Evolutionary conservation across 1,284 basidiomycete species (phyloP), one percentile per base, ranked within the genome.

Genomic region (Trichosporon sp.): DNA sequence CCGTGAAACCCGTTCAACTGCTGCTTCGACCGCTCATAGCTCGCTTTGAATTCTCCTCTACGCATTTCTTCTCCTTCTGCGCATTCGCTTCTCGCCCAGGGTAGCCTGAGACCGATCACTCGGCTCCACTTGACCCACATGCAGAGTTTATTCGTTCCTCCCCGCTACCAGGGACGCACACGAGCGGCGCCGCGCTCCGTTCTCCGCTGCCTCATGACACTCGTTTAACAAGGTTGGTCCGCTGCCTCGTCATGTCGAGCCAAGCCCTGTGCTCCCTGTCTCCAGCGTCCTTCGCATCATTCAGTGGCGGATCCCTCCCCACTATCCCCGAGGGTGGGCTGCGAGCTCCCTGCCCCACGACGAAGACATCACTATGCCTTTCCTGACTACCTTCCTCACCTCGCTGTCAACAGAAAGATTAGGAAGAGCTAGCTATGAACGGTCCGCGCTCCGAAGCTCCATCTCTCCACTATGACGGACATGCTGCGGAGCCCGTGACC

Each of bases 251-350:
- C 19, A 54, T 54, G 51, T 21, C 51, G 51, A 54, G 19, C 51
- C 51, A 11, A 54, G 51, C 51, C 51, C 51, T 54, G 51, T 26
- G 51, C 51, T 54, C 51, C 51, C 19, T 54, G 51, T 16, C 14
- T 54, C 10, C 51, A 26, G 21, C 11, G 51, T 54, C 51, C 19
- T 54, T 54, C 26, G 51, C 51, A 54, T 54, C 51, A 54, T 54
- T 54, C 19, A 46, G 16, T 54, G 16, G n/a, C 19, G 21, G 51
- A 54, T 54, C 51, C 51, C 51, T 19, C 51, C n/a, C 21, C 51
- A 54, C 51, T 54, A 54, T 21, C 51, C 51, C 51, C 51, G 51
- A 26, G 21, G 14, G 16, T 54, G 7, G 19, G 51, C 51, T 10
- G 51, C 51, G 51, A 19, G 21, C n/a, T 54, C 14, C 21, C 19